Conservation (phyloP, 169 alveolate species). For the Besnoitia besnoiti region DNA sequence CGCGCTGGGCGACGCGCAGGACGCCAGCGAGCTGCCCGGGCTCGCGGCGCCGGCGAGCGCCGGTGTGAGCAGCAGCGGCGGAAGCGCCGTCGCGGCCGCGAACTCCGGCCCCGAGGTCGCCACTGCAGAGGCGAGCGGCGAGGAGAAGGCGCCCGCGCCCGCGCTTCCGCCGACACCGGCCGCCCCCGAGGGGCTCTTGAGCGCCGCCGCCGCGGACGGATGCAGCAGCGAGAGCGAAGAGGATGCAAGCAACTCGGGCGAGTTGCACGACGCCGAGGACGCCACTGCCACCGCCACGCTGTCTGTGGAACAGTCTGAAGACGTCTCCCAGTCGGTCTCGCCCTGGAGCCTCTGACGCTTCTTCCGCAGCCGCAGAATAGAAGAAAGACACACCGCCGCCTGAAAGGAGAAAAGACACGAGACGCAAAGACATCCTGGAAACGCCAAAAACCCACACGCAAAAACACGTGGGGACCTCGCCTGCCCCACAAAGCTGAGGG, state of each 20-base stretch:
- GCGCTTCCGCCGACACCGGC: background rate
- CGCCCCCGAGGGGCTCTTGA: background rate
- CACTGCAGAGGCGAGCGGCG: background rate
- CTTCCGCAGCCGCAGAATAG: background rate
- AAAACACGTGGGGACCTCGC: background rate
- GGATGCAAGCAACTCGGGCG: background rate
- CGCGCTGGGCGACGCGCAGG: background rate
- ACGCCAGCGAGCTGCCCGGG: background rate
- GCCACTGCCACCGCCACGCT: slow-evolving; percentile 6
- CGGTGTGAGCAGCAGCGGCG: background rate
- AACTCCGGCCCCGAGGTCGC: background rate
- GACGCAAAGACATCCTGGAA: background rate
- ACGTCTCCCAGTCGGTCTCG: slow-evolving; percentile 47
- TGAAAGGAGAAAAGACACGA: background rate
- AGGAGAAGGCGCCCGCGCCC: background rate
- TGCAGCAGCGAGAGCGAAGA: slow-evolving; percentile 3
- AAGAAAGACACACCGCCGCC: slow-evolving; percentile 23
- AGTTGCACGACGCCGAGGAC: background rate
- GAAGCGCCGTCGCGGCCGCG: background rate
- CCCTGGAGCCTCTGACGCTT: slow-evolving; percentile 50
- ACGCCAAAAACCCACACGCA: background rate
- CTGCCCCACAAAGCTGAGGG: too few relatives aligned
- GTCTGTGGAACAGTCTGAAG: slow-evolving; percentile 39
- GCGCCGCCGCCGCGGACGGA: background rate
- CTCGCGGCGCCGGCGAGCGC: background rate